Evolutionary conservation across 192 early-diverging fungal genomes (phyloP), one percentile per base, ranked within the genome.

Genomic region (Paraglomus brasilianum): DNA sequence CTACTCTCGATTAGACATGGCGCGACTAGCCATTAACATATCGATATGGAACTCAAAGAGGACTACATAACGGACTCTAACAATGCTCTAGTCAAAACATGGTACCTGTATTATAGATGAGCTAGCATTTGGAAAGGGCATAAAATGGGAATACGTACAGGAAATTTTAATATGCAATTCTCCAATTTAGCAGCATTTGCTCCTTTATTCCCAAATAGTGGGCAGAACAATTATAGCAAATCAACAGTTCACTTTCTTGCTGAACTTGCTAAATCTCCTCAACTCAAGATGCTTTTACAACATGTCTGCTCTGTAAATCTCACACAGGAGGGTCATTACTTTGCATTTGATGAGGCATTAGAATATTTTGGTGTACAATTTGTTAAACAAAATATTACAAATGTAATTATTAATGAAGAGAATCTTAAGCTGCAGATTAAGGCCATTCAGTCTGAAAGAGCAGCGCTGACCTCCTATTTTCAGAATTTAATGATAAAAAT

Each of bases 311-410:
- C 62, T 15, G 14, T 64, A n/a, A 64, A 64, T 64, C n/a, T 64
- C 14, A 64, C 62, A 48, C 13, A 15, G 17, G 22, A 64, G 42
- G 39, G 36, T 8, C 24, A 64, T 47, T 64, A 64, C 14, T 64
- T 17, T 30, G 30, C 62, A 24, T 64, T 48, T 48, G 62, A 64
- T 49, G 46, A 64, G 7, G 62, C 22, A 7, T n/a, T 64, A 14
- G 46, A 49, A 22, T 22, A n/a, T 15, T 48, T 24, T 24, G 15
- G 62, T 1, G 45, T 64, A 13, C 46, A 64, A 48, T 49, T 50
- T 8, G 17, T 65, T 7, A 65, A 65, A 19, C 44, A 65, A 65
- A 65, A 65, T 45, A 17, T 59, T 8, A 41, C 39, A 17, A 14
- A 6, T 42, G n/a, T 42, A 42, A 6, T 59, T 9, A 59, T 38